Base-by-base conservation (phyloP, 768 basidiomycete species). In the Asterophora lycoperdoides region DNA sequence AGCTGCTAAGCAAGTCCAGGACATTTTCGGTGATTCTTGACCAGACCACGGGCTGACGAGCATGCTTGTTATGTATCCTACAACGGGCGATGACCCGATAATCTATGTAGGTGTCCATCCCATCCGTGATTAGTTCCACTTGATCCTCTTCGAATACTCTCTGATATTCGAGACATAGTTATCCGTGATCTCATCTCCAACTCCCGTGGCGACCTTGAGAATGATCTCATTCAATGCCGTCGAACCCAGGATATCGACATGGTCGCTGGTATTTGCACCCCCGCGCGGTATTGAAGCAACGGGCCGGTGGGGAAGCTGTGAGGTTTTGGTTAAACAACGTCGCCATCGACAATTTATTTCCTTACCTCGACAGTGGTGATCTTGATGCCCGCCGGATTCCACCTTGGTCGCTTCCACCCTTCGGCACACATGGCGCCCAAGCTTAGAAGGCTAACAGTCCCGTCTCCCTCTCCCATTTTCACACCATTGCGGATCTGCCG, bases 391-490 rank as follows among this genome's bases (percentile, higher is more conserved):
- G 81, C 86, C 1, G 95, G 95, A 65, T 97, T 98, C 91, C 92
- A 97, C 46, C 84, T 74, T 53, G 77, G 77, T 48, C 83, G 74
- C 65, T 88, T 89, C 95, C 94, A 96, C 6, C 94, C 95, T 61
- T 93, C 91, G 9, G 88, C 84, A 59, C 95, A 97, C 93, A 98
- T 96, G n/a, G 89, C 83, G 13, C 93, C 95, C 45, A 93, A 73
- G 56, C 88, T 90, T 29, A 94, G 60, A 35, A 93, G 68, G 57
- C 83, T 82, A 18, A 93, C 93, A 2, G 96, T 97, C 10, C 96
- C 95, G 63, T 98, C 96, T 7, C 93, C 95, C 70, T 96, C 93
- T 34, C 92, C 91, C 66, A 94, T 83, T 56, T 87, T 89, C 45
- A 97, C 90, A 9, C 94, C 94, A 53, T 89, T 91, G 44, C 76